Evolutionary conservation across 148 eudicot species (phyloP).

Genomic region (Chenopodium album): DNA sequence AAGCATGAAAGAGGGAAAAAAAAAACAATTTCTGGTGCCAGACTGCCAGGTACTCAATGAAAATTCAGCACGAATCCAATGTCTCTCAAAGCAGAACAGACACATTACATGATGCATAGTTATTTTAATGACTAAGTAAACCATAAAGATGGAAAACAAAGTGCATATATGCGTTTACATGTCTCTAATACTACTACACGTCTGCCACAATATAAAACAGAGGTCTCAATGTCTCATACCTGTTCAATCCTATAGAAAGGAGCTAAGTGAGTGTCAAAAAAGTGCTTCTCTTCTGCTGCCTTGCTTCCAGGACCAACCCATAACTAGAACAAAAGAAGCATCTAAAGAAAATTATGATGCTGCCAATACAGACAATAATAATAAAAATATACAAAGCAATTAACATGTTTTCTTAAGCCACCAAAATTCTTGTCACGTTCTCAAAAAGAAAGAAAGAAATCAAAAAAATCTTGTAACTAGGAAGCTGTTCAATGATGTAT

Average conservation of each 20-base stretch:
- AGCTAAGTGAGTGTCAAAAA: slow-evolving; percentile 64
- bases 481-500: no score
- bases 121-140: neutral
- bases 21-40: neutral
- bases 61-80: neutral
- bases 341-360: neutral
- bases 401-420: slow-evolving; percentile 5
- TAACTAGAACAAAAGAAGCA: slow-evolving; percentile 42
- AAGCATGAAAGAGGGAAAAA: neutral
- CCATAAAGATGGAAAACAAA: neutral
- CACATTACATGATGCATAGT: neutral
- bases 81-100: neutral
- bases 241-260: slow-evolving; percentile 79
- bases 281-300: slow-evolving; percentile 69
- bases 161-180: neutral
- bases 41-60: slow-evolving; percentile 1
- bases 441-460: no score
- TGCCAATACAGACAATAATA: neutral
- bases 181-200: slow-evolving; percentile 1
- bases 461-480: no score
- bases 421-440: neutral
- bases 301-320: slow-evolving; percentile 81
- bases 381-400: neutral
- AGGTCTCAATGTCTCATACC: slow-evolving; percentile 34
- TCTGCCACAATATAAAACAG: neutral